Evolutionary conservation across 176 grass and related monocot genomes (phyloP).

Genomic region (Triticum timopheevii): DNA sequence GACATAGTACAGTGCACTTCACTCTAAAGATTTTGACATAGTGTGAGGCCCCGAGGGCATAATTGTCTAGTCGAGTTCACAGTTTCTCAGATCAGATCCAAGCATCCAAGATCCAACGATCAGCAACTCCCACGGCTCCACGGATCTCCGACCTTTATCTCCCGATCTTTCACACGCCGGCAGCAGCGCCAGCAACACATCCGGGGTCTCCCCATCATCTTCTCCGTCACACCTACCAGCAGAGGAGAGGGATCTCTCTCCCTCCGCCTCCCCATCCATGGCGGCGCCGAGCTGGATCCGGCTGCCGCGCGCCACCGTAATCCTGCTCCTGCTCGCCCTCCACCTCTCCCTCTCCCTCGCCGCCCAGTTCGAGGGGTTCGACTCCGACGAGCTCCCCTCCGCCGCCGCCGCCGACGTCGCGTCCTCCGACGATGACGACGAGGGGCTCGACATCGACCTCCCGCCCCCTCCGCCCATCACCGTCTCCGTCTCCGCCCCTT

Average conservation of each 20-base stretch:
- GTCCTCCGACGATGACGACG: slow-evolving; percentile 43
- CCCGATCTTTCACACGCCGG: neutral
- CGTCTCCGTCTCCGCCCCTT: slow-evolving; percentile 35
- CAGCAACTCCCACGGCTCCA: slow-evolving; percentile 9
- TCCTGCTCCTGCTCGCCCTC: slow-evolving; percentile 52
- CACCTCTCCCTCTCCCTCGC: slow-evolving; percentile 55
- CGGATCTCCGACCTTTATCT: slow-evolving; percentile 14
- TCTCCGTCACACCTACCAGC: neutral
- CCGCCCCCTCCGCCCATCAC: slow-evolving; percentile 34
- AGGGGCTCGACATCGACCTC: slow-evolving; percentile 28
- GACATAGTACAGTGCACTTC: no score
- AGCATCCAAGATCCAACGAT: slow-evolving; percentile 4
- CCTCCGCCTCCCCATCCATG: slow-evolving; percentile 39
- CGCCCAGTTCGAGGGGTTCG: slow-evolving; percentile 91
- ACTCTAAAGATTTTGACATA: no score
- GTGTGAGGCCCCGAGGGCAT: neutral
- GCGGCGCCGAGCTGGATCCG: slow-evolving; percentile 59
- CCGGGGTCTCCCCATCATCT: slow-evolving; percentile 4
- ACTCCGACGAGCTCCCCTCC: slow-evolving; percentile 62
- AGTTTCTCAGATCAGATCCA: slow-evolving; percentile 18
- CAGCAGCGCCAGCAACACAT: neutral
- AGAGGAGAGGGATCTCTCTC: neutral
- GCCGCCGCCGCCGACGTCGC: slow-evolving; percentile 36
- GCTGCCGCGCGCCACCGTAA: slow-evolving; percentile 36
- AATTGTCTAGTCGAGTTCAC: neutral